phyloP scores from a whole-genome alignment of 208 protist genomes.

The Acanthamoeba lenticulata region DNA sequence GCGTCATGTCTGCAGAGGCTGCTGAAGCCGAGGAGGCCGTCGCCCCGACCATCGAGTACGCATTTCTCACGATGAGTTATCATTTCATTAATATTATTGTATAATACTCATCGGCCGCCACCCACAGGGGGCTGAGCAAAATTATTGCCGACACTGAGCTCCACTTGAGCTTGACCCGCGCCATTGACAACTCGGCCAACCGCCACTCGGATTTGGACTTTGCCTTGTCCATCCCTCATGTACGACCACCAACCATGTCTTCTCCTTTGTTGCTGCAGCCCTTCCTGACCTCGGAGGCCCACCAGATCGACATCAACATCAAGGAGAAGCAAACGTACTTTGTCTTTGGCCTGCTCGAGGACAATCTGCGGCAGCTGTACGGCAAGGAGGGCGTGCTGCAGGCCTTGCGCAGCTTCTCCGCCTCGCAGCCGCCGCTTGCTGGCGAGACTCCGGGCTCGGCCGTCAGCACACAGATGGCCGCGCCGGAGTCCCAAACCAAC shows the following conservation, averaged over 20 bases:
- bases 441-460: neutral
- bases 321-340: conserved; percentile 47
- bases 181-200: conserved; percentile 6
- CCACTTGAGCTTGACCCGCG: conserved; percentile 14
- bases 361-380: conserved; percentile 44
- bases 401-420: neutral
- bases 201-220: neutral
- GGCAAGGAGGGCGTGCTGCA: conserved; percentile 2
- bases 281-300: neutral
- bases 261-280: neutral
- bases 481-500: neutral
- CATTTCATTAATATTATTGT: no score
- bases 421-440: neutral
- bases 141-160: conserved; percentile 11
- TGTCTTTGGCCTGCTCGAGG: neutral
- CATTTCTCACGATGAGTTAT: no score
- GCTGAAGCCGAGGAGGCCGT: neutral
- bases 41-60: neutral
- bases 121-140: neutral
- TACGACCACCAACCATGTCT: neutral
- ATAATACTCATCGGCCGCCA: no score
- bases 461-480: neutral
- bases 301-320: conserved; percentile 41
- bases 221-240: neutral
- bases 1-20: conserved; percentile 13